Base-by-base conservation (phyloP, 495 filamentous ascomycete species). In the Penicillium bovifimosum region DNA sequence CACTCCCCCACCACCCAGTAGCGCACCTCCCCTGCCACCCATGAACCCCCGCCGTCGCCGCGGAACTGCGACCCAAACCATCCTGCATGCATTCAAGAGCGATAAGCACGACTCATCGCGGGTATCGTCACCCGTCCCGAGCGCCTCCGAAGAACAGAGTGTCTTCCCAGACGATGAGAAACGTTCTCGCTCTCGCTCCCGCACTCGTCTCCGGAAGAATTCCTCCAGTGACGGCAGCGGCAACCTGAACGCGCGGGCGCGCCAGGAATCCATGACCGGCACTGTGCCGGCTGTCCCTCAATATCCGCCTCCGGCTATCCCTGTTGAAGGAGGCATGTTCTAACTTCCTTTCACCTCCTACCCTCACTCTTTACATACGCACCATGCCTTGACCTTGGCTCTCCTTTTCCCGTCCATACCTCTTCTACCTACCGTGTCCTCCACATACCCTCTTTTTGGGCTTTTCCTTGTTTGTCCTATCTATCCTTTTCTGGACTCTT, bases 1-100 rank as follows among this genome's bases (percentile, higher is more conserved):
- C 41, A 56, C 67, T 3, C 40, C 76, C 38, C 66, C 58, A 49
- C 73, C 75, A 47, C 69, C 70, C 26, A 66, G 67, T 62, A 58
- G 64, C 4, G 55, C 68, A 1, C 85, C 84, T 6, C 83, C 85
- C 3, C 58, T 87, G 3, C 86, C 86, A 26, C 83, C 83, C 3
- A 86, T 87, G 71, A 86, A 88, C 64, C 86, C 86, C 6, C 79
- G 82, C 16, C 78, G 85, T 20, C 80, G 82, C 16, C 82, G 85
- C 28, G 75, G 71, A 41, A 80, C 80, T 0, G 76, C 76, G 7
- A 71, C 76, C 0, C 74, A 78, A 40, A 75, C 75, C 5, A 76
- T 81, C 16, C 63, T 82, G 6, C 77, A 79, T 8, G 76, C 75
- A 2, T 69, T 80, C 49, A 75, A 74, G 53, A 62, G 63, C 39